Evolutionary conservation across 805 yeast species (phyloP), one percentile per base, ranked within the genome.

Genomic region (Lipomyces kockii): DNA sequence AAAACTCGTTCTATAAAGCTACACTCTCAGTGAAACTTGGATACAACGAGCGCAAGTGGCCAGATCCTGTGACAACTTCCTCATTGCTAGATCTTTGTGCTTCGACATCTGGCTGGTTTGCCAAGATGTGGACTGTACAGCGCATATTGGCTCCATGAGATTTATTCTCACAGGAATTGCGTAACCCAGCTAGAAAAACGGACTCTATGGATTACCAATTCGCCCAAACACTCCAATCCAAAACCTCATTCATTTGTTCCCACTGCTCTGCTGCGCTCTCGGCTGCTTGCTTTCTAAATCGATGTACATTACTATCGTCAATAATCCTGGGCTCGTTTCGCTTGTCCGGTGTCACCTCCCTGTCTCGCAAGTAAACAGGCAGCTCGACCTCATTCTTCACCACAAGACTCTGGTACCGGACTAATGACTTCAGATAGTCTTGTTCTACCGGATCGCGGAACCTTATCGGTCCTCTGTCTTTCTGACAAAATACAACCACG

Each of bases 401-500:
- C 9, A 14, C 54, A 8, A 67, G 59, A 5, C 55, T 34, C 60
- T 57, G 55, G n/a, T 39, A 53, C 49, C 72, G 57, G 22, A 62
- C 67, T 4, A 65, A 34, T 25, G 68, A 62, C 11, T 58, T 29
- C 53, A 70, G 53, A 60, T 29, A 70, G 58, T 70, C 72, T 14
- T 58, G 64, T 34, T 58, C 58, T 17, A 20, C 39, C 8, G 71
- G 60, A 20, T 49, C 29, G 9, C 72, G 57, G 54, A 68, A 70
- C 57, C 43, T 43, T 14, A 70, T 9, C 20, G 61, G 14, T 20
- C 63, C 62, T 3, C 62, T 61, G 8, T 43, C 58, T 9, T 32
- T 22, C 37, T 35, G 67, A 59, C 71, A 70, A 46, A 70, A 70
- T 22, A 68, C 58, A 22, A 68, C 71, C 27, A 43, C 63, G 60